Conservation (phyloP, 495 filamentous ascomycete species). For the Pyrenula massariospora region DNA sequence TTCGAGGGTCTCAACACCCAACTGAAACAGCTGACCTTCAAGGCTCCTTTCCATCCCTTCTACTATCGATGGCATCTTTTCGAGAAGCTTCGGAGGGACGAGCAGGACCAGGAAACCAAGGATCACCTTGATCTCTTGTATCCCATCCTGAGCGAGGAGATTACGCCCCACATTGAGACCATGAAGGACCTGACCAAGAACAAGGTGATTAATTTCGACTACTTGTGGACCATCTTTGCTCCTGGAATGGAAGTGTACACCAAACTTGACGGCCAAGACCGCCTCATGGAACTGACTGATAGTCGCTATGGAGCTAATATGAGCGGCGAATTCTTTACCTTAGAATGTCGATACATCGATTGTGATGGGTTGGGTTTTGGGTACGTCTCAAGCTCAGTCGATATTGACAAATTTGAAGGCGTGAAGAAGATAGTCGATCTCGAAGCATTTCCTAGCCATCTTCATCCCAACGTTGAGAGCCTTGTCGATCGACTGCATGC, state of each 20-base stretch:
- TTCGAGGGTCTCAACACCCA: conserved; percentile 54
- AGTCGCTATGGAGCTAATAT: conserved; percentile 6
- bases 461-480: conserved; percentile 28
- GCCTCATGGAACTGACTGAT: conserved; percentile 30
- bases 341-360: conserved; percentile 38
- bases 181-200: conserved; percentile 45
- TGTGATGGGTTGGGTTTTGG: conserved; percentile 51
- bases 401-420: conserved; percentile 40
- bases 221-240: conserved; percentile 44
- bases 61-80: conserved; percentile 57
- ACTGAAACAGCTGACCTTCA: conserved; percentile 47
- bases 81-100: conserved; percentile 28
- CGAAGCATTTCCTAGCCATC: conserved; percentile 41
- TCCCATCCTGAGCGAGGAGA: conserved; percentile 43
- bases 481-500: conserved; percentile 22
- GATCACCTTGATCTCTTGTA: conserved; percentile 44
- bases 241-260: conserved; percentile 30
- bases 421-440: conserved; percentile 44
- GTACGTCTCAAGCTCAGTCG: conserved; percentile 22
- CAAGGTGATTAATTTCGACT: conserved; percentile 45
- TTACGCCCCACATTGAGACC: conserved; percentile 39
- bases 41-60: conserved; percentile 47
- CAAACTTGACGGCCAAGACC: conserved; percentile 20
- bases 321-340: conserved; percentile 11
- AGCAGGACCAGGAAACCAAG: conserved; percentile 34